phyloP scores from a whole-genome alignment of 1,284 basidiomycete species.

The Microbotryomycetes sp. region DNA sequence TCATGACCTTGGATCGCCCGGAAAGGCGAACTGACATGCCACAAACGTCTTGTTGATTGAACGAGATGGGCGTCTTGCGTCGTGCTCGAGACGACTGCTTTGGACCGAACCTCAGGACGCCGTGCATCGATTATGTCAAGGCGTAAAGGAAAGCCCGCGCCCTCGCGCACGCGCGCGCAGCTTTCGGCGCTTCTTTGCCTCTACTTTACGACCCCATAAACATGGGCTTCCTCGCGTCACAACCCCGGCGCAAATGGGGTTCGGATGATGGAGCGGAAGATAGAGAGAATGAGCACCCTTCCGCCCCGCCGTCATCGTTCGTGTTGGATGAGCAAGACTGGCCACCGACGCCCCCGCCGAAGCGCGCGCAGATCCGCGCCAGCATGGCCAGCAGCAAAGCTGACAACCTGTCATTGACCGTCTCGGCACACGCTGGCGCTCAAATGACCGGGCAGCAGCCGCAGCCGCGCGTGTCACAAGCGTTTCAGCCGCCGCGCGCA shows the following conservation, averaged over 20 bases:
- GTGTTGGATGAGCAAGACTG: conserved; percentile 17
- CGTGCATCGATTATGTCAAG: not conserved
- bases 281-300: conserved; percentile 18
- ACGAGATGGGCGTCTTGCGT: not conserved
- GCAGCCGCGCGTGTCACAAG: not conserved
- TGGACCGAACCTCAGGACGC: not conserved
- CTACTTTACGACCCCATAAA: not conserved
- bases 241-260: conserved; percentile 25
- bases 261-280: conserved; percentile 5
- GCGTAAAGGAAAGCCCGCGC: no score
- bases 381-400: not conserved
- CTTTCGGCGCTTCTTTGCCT: not conserved
- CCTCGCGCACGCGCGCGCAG: no score
- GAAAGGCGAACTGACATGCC: not conserved
- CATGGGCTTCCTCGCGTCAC: conserved; percentile 19
- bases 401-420: not conserved
- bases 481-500: not conserved
- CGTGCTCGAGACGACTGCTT: not conserved
- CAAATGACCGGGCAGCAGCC: not conserved
- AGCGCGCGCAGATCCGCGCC: not conserved
- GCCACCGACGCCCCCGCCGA: conserved; percentile 21
- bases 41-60: not conserved
- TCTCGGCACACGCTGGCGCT: not conserved
- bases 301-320: conserved; percentile 11
- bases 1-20: no score